phyloP scores from a whole-genome alignment of 345 rosid species.

The Mangifera indica region DNA sequence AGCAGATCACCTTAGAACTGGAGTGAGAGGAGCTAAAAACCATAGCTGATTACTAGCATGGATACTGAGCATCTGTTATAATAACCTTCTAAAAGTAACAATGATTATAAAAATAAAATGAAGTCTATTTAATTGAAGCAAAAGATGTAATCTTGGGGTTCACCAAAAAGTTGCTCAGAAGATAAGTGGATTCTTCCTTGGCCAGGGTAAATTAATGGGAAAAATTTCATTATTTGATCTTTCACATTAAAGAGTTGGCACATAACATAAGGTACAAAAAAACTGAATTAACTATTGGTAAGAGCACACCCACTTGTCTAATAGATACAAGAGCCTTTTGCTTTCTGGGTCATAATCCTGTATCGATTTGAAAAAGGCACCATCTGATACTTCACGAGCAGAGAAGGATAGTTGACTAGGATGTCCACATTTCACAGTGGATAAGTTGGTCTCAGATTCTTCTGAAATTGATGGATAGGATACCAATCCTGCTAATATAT shows the following conservation, averaged over 20 bases:
- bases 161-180: not conserved
- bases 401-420: conserved; percentile 90
- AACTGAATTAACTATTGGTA: not conserved
- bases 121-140: not conserved
- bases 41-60: not conserved
- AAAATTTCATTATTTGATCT: not conserved
- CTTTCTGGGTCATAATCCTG: conserved; percentile 93
- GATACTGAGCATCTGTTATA: not conserved
- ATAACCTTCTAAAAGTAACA: not conserved
- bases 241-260: not conserved
- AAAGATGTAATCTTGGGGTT: not conserved
- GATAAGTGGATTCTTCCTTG: not conserved
- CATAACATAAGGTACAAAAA: not conserved
- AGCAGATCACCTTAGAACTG: not conserved
- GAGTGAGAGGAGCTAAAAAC: not conserved
- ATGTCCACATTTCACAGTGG: conserved; percentile 83
- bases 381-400: conserved; percentile 94
- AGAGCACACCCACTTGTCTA: conserved; percentile 59
- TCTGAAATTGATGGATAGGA: conserved; percentile 73
- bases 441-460: conserved; percentile 55
- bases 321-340: conserved; percentile 76
- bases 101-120: conserved; percentile 6
- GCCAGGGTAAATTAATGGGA: conserved; percentile 3
- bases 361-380: conserved; percentile 90
- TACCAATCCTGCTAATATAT: conserved; percentile 43